Base-by-base conservation (phyloP, 2,329 filamentous ascomycete species). In the Massarina eburnea region DNA sequence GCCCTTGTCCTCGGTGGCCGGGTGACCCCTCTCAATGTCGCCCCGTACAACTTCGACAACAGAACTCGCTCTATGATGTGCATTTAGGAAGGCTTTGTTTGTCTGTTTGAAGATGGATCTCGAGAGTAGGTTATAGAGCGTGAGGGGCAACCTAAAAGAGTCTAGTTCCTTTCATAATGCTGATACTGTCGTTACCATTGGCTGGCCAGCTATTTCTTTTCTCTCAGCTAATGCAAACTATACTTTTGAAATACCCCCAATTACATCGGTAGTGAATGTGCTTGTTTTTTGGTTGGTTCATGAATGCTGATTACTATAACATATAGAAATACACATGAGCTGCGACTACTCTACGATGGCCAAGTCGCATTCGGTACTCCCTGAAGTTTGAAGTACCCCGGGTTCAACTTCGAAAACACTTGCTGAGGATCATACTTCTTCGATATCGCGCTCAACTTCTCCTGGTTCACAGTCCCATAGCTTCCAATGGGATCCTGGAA, bases 371-470 rank as follows among this genome's bases (percentile, higher is more conserved):
- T 43, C 21, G 45, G 45, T 24, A 40, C 39, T 15, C 45, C 26
- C 27, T 53, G 54, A 9, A 76, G 52, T 58, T 76, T 76, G 48
- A 76, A 76, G 39, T 71, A 68, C 3, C 73, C 74, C 0, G 71
- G 72, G 49, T 71, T 61, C 29, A 73, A 49, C n/a, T 42, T 67
- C 51, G 75, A 67, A 43, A 72, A 76, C 0, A 76, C 62, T 1
- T 57, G 56, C 1, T 46, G 48, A 0, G 74, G 71, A 56, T 77
- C 73, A 48, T 74, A 76, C 45, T 62, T 66, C 19, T 44, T 49
- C 8, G 68, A 64, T 9, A 75, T 52, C 1, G 49, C 44, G 43
- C 58, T 58, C 50, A 76, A 45, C 21, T 52, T 62, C 21, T 54
- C 38, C 36, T 66, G 49, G 37, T 73, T 77, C 5, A 46, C 57